These are phyloP conservation scores for Cadophora sp. DNA, from an alignment of 2,329 filamentous ascomycete species.

Conservation along the genomic window DNA sequence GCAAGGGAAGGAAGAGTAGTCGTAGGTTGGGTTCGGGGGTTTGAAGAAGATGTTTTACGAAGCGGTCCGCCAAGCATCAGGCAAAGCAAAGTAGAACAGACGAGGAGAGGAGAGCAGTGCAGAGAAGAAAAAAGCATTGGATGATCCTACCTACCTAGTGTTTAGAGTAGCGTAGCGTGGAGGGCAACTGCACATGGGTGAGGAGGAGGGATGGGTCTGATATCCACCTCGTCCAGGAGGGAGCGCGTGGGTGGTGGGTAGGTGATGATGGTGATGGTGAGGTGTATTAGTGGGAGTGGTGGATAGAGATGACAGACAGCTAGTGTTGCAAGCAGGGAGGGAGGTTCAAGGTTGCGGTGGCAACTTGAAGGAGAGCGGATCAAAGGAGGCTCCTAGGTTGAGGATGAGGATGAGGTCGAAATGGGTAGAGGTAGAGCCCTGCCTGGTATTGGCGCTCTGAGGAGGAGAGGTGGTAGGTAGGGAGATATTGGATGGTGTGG, in stretches of 20 bases:
- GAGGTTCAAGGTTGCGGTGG: not conserved
- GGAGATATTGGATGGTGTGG: not conserved
- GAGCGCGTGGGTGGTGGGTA: no score
- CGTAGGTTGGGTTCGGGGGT: not conserved
- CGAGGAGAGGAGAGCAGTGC: constrained; percentile 3
- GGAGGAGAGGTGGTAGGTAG: not conserved
- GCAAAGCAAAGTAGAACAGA: not conserved
- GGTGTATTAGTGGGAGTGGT: not conserved
- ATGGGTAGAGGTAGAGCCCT: no score
- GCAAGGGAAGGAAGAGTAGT: not conserved
- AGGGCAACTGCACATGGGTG: not conserved
- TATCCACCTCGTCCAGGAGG: not conserved
- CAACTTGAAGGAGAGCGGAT: no score
- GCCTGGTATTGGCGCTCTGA: no score
- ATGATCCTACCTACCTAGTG: no score
- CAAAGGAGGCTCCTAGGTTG: constrained; percentile 5
- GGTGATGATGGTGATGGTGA: no score
- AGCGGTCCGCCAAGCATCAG: constrained; percentile 5
- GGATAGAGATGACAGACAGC: constrained; percentile 3
- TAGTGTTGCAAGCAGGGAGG: not conserved
- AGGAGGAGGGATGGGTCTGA: not conserved
- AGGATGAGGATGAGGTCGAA: not conserved
- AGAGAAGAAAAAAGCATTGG: not conserved
- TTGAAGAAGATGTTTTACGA: constrained; percentile 15
- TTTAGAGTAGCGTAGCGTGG: no score